Conservation (phyloP, 148 eudicot genomes). For the Camellia granthamiana region DNA sequence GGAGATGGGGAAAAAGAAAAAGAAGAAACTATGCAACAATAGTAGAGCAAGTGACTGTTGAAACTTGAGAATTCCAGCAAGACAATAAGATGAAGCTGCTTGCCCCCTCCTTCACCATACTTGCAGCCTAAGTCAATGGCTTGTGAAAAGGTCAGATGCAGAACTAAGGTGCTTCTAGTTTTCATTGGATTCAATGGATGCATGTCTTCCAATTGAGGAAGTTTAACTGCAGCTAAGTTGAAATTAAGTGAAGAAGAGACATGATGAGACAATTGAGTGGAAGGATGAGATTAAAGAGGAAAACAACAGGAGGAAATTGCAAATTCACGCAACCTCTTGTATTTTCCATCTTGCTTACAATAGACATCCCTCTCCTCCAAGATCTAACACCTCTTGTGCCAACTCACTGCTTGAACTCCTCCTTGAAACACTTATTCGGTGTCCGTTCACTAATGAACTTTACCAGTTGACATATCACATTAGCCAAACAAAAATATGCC, state of each 20-base stretch:
- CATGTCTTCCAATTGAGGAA: no score
- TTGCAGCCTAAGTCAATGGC: background rate
- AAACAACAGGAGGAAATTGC: background rate
- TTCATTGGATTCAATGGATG: background rate
- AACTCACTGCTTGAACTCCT: background rate
- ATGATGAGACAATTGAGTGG: background rate
- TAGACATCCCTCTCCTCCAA: background rate
- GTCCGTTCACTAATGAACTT: background rate
- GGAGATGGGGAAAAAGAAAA: background rate
- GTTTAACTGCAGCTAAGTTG: background rate
- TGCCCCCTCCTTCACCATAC: background rate
- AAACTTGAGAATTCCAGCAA: background rate
- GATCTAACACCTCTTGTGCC: conserved; percentile 7
- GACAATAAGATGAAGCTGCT: background rate
- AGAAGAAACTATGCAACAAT: background rate
- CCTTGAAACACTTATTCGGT: background rate
- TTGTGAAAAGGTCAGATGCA: background rate
- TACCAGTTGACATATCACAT: background rate
- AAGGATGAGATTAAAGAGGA: background rate
- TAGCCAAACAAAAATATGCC: background rate
- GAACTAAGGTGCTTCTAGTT: background rate
- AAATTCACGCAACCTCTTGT: background rate
- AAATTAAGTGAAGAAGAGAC: background rate
- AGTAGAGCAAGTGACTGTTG: background rate
- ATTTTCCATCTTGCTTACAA: background rate